phyloP scores from a whole-genome alignment of 306 rosid genomes.

The Luffa aegyptiaca region DNA sequence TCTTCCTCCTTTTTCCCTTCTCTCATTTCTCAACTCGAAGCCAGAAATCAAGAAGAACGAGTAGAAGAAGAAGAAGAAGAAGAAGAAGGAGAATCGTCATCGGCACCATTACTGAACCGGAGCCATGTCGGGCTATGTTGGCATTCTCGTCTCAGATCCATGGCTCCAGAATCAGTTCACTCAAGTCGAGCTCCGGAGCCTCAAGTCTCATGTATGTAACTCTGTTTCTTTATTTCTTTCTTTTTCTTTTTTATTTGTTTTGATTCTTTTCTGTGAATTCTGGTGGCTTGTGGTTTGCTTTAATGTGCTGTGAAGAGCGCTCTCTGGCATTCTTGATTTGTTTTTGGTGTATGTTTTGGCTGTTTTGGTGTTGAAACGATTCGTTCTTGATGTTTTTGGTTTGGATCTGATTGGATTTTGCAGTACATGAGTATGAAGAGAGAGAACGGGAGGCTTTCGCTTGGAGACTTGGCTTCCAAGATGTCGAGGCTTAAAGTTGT shows the following conservation, averaged over 20 bases:
- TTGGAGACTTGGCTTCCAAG: constrained; percentile 74
- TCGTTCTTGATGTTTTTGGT: constrained; percentile 7
- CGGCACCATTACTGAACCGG: neutral
- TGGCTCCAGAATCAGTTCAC: constrained; percentile 96
- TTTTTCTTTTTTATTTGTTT: neutral
- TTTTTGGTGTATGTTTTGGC: neutral
- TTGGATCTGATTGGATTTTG: constrained; percentile 5
- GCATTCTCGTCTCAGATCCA: constrained; percentile 98
- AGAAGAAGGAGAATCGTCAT: neutral
- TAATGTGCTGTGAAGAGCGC: neutral
- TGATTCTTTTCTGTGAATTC: neutral
- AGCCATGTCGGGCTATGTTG: constrained; percentile 70
- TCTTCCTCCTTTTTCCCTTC: neutral
- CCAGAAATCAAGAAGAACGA: too few species aligned
- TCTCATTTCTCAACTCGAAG: neutral
- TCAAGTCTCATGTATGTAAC: constrained; percentile 60
- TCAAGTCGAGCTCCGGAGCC: constrained; percentile 87
- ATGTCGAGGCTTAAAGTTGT: constrained; percentile 78
- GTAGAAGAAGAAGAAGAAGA: neutral
- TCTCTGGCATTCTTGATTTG: neutral
- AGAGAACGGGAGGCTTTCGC: constrained; percentile 59
- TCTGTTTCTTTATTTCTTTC: neutral
- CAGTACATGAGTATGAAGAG: constrained; percentile 85
- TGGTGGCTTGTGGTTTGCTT: neutral
- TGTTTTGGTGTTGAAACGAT: neutral